These are phyloP conservation scores for Halophytophthora batemanensis DNA, from an alignment of 352 stramenopile genomes.

Conservation along the genomic window DNA sequence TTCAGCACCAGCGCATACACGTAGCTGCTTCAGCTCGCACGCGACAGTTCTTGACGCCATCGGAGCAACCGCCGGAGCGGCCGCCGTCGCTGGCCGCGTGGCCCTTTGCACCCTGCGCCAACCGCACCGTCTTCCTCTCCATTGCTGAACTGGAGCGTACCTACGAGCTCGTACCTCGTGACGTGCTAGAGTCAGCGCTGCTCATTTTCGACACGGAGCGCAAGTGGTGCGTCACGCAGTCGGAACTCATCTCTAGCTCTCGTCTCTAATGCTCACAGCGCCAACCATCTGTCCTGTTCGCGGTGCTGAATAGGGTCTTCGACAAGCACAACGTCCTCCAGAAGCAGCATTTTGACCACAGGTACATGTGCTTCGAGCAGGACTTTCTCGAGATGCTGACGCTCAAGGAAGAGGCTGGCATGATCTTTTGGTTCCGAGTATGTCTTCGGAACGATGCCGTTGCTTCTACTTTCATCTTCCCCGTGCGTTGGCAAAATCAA, in stretches of 20 bases:
- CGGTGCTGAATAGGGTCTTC: constrained; percentile 44
- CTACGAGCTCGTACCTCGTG: constrained; percentile 59
- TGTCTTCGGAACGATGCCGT: constrained; percentile 1
- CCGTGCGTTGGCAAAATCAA: constrained; percentile 25
- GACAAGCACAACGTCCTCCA: constrained; percentile 66
- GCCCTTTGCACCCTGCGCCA: constrained; percentile 45
- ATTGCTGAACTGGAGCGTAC: constrained; percentile 58
- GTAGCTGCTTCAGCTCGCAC: constrained; percentile 1
- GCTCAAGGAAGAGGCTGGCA: constrained; percentile 64
- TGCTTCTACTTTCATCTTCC: constrained; percentile 39
- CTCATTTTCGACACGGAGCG: constrained; percentile 68
- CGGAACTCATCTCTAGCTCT: neutral
- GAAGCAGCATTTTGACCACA: constrained; percentile 66
- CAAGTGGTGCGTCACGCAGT: constrained; percentile 41
- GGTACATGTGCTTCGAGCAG: constrained; percentile 72
- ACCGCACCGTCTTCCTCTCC: constrained; percentile 72
- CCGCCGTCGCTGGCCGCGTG: constrained; percentile 50
- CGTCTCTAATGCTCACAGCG: neutral
- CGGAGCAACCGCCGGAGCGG: constrained; percentile 17
- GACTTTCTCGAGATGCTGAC: constrained; percentile 76
- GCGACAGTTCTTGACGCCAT: constrained; percentile 13
- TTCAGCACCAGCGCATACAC: constrained; percentile 22
- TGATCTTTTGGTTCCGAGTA: constrained; percentile 78
- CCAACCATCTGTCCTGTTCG: neutral
- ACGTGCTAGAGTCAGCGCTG: constrained; percentile 58